Evolutionary conservation across 805 yeast genomes (phyloP).

Genomic region (Schizosaccharomyces japonicus): DNA sequence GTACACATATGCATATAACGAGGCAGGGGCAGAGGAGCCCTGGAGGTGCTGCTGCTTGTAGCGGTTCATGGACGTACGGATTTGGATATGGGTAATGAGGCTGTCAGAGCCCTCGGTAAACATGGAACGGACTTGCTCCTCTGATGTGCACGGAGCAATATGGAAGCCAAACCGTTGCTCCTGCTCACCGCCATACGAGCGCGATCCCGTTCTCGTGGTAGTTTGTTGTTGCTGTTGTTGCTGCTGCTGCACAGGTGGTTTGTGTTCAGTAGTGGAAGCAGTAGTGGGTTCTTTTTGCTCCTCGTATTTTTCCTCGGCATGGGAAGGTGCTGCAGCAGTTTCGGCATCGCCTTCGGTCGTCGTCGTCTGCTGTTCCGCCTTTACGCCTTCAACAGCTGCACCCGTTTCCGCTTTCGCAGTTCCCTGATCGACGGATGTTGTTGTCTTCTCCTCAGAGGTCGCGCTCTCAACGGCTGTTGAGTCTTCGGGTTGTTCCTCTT

Average conservation of each 20-base stretch:
- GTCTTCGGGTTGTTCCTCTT: not conserved
- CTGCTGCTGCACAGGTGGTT: not conserved
- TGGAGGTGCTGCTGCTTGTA: not conserved
- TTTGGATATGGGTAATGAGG: not conserved
- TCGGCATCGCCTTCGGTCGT: not conserved
- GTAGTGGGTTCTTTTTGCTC: not conserved
- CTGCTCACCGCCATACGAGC: not conserved
- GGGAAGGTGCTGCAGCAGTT: not conserved
- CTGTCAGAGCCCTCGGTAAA: slow-evolving; percentile 1
- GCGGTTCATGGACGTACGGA: not conserved
- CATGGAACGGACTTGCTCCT: slow-evolving; percentile 3
- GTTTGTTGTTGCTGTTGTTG: not conserved
- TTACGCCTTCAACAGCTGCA: too few relatives aligned
- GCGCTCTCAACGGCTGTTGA: not conserved
- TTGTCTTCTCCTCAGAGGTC: not conserved
- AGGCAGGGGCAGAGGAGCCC: not conserved
- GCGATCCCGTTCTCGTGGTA: not conserved
- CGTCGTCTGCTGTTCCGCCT: too few relatives aligned
- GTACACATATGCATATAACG: not conserved
- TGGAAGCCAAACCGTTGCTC: slow-evolving; percentile 1
- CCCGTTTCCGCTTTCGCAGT: not conserved
- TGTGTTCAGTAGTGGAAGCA: not conserved
- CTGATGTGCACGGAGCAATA: slow-evolving; percentile 3
- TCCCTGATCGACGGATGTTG: not conserved
- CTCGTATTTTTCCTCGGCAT: not conserved